phyloP scores from a whole-genome alignment of 176 grass and related monocot species.

The Puccinellia tenuiflora region DNA sequence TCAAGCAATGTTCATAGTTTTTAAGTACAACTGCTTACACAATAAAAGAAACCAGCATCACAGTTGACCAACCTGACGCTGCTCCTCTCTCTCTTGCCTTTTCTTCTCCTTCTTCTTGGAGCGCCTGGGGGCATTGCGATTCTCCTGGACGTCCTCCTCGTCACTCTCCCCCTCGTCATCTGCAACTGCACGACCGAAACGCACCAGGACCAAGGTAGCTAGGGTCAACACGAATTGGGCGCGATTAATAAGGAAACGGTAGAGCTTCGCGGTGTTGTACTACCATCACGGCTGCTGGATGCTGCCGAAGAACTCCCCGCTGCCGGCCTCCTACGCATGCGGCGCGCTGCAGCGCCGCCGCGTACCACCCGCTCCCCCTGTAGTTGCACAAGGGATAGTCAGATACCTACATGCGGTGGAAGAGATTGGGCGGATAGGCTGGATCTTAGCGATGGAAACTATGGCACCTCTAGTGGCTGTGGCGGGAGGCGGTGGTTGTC shows the following conservation, averaged over 20 bases:
- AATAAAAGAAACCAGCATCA: not conserved
- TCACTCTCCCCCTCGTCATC: constrained; percentile 48
- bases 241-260: not conserved
- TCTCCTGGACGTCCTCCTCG: constrained; percentile 50
- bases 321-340: constrained; percentile 74
- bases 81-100: constrained; percentile 67
- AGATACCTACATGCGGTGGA: not conserved
- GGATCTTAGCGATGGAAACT: not conserved
- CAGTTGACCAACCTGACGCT: constrained; percentile 52
- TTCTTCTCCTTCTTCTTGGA: constrained; percentile 94
- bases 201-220: not conserved
- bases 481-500: constrained; percentile 44
- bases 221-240: not conserved
- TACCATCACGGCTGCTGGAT: constrained; percentile 54
- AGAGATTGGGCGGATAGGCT: not conserved
- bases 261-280: not conserved
- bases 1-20: not conserved
- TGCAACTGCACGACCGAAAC: not conserved
- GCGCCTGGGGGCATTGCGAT: constrained; percentile 34
- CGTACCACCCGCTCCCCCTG: constrained; percentile 67
- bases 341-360: constrained; percentile 36
- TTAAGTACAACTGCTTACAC: not conserved
- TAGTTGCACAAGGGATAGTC: not conserved
- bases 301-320: constrained; percentile 51
- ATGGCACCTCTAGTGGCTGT: constrained; percentile 43